phyloP scores from a whole-genome alignment of 2,329 filamentous ascomycete genomes.

The Xylariaceae sp. region DNA sequence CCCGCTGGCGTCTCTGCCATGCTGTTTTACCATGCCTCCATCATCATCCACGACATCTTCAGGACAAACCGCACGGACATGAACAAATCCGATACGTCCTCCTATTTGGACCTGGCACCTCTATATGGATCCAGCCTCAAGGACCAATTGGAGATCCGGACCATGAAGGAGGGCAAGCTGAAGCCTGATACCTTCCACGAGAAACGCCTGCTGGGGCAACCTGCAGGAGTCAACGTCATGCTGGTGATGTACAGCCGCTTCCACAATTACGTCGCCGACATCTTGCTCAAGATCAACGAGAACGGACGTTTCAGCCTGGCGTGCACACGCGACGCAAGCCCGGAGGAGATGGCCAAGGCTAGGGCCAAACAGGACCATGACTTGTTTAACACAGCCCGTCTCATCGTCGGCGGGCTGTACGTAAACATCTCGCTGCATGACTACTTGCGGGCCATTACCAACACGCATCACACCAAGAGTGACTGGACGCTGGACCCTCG shows the following conservation, averaged over 20 bases:
- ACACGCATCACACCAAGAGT: constrained; percentile 52
- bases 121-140: constrained; percentile 63
- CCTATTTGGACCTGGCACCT: constrained; percentile 68
- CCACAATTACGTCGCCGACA: constrained; percentile 62
- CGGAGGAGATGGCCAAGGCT: constrained; percentile 31
- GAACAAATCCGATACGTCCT: constrained; percentile 62
- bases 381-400: constrained; percentile 51
- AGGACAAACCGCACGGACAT: constrained; percentile 58
- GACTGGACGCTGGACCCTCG: constrained; percentile 61
- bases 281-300: constrained; percentile 62
- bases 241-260: constrained; percentile 65
- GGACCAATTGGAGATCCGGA: constrained; percentile 59
- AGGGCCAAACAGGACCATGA: constrained; percentile 43
- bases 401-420: constrained; percentile 50
- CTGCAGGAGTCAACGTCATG: constrained; percentile 61
- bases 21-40: constrained; percentile 68
- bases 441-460: constrained; percentile 57
- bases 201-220: constrained; percentile 58
- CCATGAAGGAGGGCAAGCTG: constrained; percentile 59
- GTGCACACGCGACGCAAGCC: constrained; percentile 17
- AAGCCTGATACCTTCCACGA: constrained; percentile 68
- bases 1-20: constrained; percentile 69
- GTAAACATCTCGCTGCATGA: constrained; percentile 53
- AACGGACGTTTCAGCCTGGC: constrained; percentile 53
- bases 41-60: constrained; percentile 60